Evolutionary conservation across 2,329 filamentous ascomycete genomes (phyloP).

Genomic region (Leptoxyphium fumago): DNA sequence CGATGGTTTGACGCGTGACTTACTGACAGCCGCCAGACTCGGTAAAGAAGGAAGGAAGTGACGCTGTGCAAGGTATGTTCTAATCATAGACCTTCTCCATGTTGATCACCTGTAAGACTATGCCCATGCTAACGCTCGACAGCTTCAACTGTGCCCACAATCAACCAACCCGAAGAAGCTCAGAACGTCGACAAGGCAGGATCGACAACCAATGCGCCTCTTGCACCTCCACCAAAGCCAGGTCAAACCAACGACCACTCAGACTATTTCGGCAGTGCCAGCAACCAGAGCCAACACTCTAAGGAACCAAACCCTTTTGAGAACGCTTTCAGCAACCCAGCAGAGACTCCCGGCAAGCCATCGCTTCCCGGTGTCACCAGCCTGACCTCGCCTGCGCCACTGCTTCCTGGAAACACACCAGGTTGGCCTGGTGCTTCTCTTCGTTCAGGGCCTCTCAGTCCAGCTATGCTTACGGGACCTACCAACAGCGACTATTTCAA

Average conservation of each 20-base stretch:
- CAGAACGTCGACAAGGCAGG: conserved; percentile 16
- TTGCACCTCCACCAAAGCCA: conserved; percentile 38
- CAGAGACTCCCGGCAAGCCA: conserved; percentile 65
- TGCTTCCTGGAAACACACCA: conserved; percentile 58
- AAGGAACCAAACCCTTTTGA: conserved; percentile 95
- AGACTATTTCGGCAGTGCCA: conserved; percentile 36
- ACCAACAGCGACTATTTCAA: conserved; percentile 66
- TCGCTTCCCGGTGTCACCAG: conserved; percentile 81
- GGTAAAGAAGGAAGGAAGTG: background rate
- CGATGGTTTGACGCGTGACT: background rate
- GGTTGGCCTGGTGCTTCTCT: conserved; percentile 82
- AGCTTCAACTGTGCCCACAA: conserved; percentile 14
- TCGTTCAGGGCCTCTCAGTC: conserved; percentile 82
- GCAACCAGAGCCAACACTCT: conserved; percentile 37
- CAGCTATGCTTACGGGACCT: conserved; percentile 88
- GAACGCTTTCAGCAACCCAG: conserved; percentile 62
- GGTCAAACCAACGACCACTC: conserved; percentile 25
- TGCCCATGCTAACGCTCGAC: too few species aligned
- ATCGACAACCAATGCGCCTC: conserved; percentile 29
- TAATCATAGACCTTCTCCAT: too few species aligned
- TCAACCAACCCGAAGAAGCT: conserved; percentile 20
- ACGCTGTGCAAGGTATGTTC: background rate
- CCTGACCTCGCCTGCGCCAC: conserved; percentile 76
- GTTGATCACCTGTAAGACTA: too few species aligned
- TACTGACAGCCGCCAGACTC: background rate